Percentiles rank a stretch among this genome's conserved stretches.
These are phyloP conservation scores for Dioscorea zingiberensis DNA, from an alignment of 106 monocot species.

Conservation along the genomic window DNA sequence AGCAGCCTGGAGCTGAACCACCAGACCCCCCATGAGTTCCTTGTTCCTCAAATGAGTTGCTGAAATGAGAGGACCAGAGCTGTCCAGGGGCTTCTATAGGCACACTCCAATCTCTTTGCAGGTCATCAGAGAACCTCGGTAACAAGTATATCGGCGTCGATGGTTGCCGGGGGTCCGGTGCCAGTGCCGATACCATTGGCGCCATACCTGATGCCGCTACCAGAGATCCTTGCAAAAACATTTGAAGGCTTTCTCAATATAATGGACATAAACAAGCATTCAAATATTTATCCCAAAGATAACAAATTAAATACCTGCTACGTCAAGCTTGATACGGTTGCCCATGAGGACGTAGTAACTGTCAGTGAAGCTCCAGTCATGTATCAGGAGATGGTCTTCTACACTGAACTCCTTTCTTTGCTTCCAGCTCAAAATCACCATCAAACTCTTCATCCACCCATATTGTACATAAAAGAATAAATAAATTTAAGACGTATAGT, in stretches of 20 bases:
- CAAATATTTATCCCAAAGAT: neutral
- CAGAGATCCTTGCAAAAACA: slow-evolving; percentile 56
- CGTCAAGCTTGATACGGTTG: slow-evolving; percentile 33
- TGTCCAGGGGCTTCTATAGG: slow-evolving; percentile 60
- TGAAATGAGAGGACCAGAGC: slow-evolving; percentile 58
- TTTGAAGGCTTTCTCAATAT: too few relatives aligned
- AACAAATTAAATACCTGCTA: slow-evolving; percentile 15
- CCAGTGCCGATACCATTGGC: slow-evolving; percentile 76
- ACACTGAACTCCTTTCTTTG: slow-evolving; percentile 20
- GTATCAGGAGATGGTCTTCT: slow-evolving; percentile 33
- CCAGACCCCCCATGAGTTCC: slow-evolving; percentile 15
- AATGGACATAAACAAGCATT: too few relatives aligned
- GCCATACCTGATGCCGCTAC: slow-evolving; percentile 50
- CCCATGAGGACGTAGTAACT: slow-evolving; percentile 26
- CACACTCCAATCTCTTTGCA: slow-evolving; percentile 43
- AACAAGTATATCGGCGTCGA: slow-evolving; percentile 70
- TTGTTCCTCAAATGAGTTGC: slow-evolving; percentile 65
- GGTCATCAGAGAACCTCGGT: slow-evolving; percentile 38
- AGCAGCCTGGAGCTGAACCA: slow-evolving; percentile 47
- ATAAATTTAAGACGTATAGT: too few relatives aligned
- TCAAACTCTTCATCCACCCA: slow-evolving; percentile 25
- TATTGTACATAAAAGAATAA: too few relatives aligned
- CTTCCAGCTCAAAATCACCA: slow-evolving; percentile 18
- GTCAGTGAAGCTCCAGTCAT: slow-evolving; percentile 42
- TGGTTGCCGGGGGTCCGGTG: slow-evolving; percentile 45